Conservation (phyloP, 176 grass and related monocot species). For the Oryza rufipogon region DNA sequence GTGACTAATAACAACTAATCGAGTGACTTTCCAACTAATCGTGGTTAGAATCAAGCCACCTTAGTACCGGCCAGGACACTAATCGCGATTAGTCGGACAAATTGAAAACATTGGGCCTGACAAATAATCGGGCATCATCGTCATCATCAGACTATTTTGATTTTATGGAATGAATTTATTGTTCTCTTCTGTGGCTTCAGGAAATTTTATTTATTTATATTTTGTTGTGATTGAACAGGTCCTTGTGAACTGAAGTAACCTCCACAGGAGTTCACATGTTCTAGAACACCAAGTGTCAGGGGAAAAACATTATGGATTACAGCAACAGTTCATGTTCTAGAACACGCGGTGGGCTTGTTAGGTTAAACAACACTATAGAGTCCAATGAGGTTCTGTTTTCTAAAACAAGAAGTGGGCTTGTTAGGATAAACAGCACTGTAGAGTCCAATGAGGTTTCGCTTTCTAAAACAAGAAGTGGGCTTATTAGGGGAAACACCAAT, state of each 20-base stretch:
- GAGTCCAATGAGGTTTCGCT: not conserved
- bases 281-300: slow-evolving; percentile 28
- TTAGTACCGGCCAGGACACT: no score
- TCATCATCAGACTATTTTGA: not conserved
- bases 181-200: not conserved
- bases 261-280: not conserved
- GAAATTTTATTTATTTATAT: slow-evolving; percentile 11
- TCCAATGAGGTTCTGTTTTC: not conserved
- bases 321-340: slow-evolving; percentile 24
- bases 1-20: no score
- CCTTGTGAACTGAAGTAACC: slow-evolving; percentile 22
- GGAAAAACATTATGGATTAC: slow-evolving; percentile 32
- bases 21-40: no score
- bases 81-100: no score
- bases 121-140: not conserved
- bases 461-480: slow-evolving; percentile 49
- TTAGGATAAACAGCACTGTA: slow-evolving; percentile 2
- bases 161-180: slow-evolving; percentile 11
- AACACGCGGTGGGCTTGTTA: slow-evolving; percentile 40
- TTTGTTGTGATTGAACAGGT: slow-evolving; percentile 32
- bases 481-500: slow-evolving; percentile 33
- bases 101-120: not conserved
- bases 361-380: not conserved
- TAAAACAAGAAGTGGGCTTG: slow-evolving; percentile 48
- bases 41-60: no score